A percentile compares a stretch with the other conserved stretches of the same genome.
Evolutionary conservation across 192 early-diverging fungal genomes (phyloP).

Genomic region (Pilobolus umbonatus): DNA sequence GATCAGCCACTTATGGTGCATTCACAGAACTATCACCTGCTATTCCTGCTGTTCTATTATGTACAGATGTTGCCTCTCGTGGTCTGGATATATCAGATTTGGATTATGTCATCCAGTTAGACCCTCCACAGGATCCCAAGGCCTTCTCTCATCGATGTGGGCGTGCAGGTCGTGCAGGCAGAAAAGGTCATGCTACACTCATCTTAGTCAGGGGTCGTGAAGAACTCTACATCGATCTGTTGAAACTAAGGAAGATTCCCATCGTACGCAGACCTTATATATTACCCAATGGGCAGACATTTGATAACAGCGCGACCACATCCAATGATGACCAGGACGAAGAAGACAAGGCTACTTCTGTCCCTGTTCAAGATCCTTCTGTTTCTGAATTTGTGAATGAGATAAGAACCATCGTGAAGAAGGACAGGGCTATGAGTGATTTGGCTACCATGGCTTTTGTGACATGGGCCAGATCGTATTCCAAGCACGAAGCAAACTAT

Average conservation of each 20-base stretch:
- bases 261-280: slow-evolving; percentile 49
- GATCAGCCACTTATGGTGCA: slow-evolving; percentile 72
- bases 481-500: slow-evolving; percentile 88
- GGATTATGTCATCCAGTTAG: slow-evolving; percentile 90
- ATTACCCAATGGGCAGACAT: slow-evolving; percentile 34
- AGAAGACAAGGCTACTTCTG: slow-evolving; percentile 21
- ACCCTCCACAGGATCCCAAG: slow-evolving; percentile 95
- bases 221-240: slow-evolving; percentile 83
- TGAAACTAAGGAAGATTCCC: slow-evolving; percentile 87
- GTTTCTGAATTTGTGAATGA: slow-evolving; percentile 48
- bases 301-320: slow-evolving; percentile 29
- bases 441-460: slow-evolving; percentile 82
- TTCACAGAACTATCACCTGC: slow-evolving; percentile 63
- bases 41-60: slow-evolving; percentile 74
- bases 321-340: slow-evolving; percentile 29
- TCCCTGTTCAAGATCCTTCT: slow-evolving; percentile 36
- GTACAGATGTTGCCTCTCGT: slow-evolving; percentile 94
- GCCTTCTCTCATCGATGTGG: slow-evolving; percentile 94
- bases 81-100: slow-evolving; percentile 96
- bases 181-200: slow-evolving; percentile 80
- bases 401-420: slow-evolving; percentile 50
- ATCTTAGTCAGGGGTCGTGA: slow-evolving; percentile 79
- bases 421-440: slow-evolving; percentile 79
- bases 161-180: slow-evolving; percentile 85
- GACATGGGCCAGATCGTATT: slow-evolving; percentile 85